Evolutionary conservation across 345 rosid species (phyloP).

Genomic region (Gossypium raimondii): DNA sequence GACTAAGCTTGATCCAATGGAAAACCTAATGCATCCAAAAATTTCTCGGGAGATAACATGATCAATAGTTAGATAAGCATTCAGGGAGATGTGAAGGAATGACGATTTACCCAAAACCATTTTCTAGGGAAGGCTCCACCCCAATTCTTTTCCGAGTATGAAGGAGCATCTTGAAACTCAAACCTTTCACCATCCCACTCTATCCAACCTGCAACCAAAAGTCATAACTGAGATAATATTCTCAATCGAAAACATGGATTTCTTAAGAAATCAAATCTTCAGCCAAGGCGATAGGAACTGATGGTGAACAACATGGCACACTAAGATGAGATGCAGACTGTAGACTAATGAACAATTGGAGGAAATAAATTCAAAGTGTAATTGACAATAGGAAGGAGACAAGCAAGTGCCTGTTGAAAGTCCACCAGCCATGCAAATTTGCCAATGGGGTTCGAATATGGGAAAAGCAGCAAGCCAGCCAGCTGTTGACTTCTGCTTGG

Average conservation of each 20-base stretch:
- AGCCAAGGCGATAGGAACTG: not conserved
- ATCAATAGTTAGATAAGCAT: constrained; percentile 14
- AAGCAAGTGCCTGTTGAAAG: constrained; percentile 76
- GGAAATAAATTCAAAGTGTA: not conserved
- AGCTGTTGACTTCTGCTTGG: constrained; percentile 82
- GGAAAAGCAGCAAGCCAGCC: constrained; percentile 99
- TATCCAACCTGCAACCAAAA: constrained; percentile 74
- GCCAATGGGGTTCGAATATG: constrained; percentile 99
- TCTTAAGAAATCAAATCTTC: constrained; percentile 13
- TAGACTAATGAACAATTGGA: not conserved
- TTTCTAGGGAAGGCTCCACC: constrained; percentile 95
- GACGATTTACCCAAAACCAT: constrained; percentile 88
- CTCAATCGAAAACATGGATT: not conserved
- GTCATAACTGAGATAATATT: constrained; percentile 16
- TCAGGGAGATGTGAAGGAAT: constrained; percentile 15
- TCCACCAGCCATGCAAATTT: constrained; percentile 96
- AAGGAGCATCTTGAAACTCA: constrained; percentile 87
- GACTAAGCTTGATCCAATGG: constrained; percentile 8
- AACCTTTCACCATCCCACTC: constrained; percentile 93
- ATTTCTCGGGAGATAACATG: not conserved
- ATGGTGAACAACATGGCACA: not conserved
- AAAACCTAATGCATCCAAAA: not conserved
- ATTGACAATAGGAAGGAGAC: constrained; percentile 18
- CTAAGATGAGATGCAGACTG: not conserved
- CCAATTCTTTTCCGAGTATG: constrained; percentile 98